phyloP scores from a whole-genome alignment of 2,329 filamentous ascomycete species.

The Magnaporthiopsis rhizophila region DNA sequence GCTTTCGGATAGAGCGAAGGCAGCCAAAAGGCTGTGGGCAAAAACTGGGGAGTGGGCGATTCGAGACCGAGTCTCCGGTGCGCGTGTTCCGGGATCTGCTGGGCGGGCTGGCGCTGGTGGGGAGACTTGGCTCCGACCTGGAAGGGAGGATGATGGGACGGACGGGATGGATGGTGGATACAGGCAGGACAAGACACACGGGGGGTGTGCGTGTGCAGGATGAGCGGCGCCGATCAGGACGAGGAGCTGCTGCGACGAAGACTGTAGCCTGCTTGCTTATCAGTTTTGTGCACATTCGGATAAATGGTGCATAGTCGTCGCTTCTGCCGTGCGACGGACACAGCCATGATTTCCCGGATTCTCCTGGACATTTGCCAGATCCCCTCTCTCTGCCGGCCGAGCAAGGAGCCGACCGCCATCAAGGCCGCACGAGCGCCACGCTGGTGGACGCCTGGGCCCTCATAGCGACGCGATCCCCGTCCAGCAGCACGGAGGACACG shows the following conservation, averaged over 20 bases:
- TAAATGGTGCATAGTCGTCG: not conserved
- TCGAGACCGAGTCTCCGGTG: constrained; percentile 5
- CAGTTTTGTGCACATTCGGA: not conserved
- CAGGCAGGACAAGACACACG: not conserved
- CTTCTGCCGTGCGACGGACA: not conserved
- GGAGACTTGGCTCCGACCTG: not conserved
- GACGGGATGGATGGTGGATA: not conserved
- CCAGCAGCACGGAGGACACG: no score
- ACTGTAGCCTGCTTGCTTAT: not conserved
- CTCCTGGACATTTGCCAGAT: no score
- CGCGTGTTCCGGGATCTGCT: constrained; percentile 4
- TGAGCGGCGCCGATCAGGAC: not conserved
- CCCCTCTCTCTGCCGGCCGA: no score
- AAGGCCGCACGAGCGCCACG: not conserved
- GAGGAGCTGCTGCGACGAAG: no score
- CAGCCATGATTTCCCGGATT: not conserved
- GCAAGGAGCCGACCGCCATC: no score
- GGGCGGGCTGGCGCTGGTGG: not conserved
- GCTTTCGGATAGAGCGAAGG: constrained; percentile 6
- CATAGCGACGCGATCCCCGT: not conserved
- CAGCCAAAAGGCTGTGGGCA: not conserved
- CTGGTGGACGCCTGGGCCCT: not conserved
- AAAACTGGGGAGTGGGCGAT: constrained; percentile 4
- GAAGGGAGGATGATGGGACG: not conserved
- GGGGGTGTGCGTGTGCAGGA: not conserved